These are phyloP conservation scores for Apiospora saccharicola DNA, from an alignment of 2,329 filamentous ascomycete genomes.

Conservation along the genomic window DNA sequence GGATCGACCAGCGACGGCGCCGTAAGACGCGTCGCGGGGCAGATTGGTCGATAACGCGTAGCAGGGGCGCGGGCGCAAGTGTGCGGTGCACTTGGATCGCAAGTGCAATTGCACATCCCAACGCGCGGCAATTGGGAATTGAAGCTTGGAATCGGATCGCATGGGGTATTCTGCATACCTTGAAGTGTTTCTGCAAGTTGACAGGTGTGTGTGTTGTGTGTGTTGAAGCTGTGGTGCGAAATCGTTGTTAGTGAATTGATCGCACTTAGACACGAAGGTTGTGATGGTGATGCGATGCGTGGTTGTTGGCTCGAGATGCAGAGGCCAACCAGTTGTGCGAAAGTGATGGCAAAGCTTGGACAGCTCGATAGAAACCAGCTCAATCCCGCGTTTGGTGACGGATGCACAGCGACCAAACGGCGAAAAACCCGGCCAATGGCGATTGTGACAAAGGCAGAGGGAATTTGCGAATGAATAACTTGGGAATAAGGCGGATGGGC, in stretches of 20 bases:
- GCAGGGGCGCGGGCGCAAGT: conserved; percentile 27
- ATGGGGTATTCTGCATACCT: conserved; percentile 46
- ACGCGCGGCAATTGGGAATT: conserved; percentile 42
- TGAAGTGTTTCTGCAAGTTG: conserved; percentile 34
- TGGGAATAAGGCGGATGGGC: conserved; percentile 8
- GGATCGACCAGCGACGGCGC: conserved; percentile 24
- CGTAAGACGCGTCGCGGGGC: conserved; percentile 15
- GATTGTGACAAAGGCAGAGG: conserved; percentile 19
- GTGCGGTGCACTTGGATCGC: conserved; percentile 41
- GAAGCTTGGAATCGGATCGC: conserved; percentile 45
- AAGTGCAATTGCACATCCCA: conserved; percentile 49
- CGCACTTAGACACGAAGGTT: conserved; percentile 21
- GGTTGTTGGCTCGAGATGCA: conserved; percentile 35
- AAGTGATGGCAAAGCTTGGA: conserved; percentile 24
- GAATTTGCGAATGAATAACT: conserved; percentile 9
- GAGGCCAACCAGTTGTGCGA: conserved; percentile 30
- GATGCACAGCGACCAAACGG: neutral
- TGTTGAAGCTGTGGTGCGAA: conserved; percentile 44
- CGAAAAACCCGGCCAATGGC: conserved; percentile 25
- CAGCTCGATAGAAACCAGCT: conserved; percentile 8
- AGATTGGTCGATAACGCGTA: conserved; percentile 26
- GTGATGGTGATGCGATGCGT: conserved; percentile 31
- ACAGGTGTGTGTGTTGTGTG: conserved; percentile 37
- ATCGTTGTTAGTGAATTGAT: conserved; percentile 39
- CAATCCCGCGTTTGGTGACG: conserved; percentile 16